phyloP scores from a whole-genome alignment of 1,284 basidiomycete genomes.

The Puccinia novopanici region DNA sequence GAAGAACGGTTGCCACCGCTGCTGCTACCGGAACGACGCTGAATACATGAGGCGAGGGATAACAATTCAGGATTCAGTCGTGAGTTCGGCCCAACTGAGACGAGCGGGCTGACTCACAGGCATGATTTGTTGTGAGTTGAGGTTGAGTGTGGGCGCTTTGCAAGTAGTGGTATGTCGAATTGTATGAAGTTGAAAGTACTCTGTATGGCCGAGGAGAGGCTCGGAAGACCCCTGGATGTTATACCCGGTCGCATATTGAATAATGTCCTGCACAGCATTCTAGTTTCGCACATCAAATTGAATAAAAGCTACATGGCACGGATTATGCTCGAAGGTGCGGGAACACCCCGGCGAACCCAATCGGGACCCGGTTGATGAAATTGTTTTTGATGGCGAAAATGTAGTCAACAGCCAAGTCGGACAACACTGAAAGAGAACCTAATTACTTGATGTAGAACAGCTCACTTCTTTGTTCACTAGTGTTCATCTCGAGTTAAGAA shows the following conservation, averaged over 20 bases:
- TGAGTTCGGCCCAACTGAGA: background rate
- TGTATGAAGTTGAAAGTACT: background rate
- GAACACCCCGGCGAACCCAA: background rate
- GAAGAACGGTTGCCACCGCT: constrained; percentile 39
- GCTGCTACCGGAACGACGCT: constrained; percentile 44
- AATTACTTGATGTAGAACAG: too few species aligned
- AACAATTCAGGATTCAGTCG: background rate
- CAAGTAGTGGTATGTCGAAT: background rate
- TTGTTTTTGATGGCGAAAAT: too few species aligned
- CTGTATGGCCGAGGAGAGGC: background rate
- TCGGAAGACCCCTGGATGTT: background rate
- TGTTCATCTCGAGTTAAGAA: too few species aligned
- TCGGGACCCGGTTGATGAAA: background rate
- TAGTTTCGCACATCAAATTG: constrained; percentile 3
- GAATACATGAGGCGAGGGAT: background rate
- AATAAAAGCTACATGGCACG: background rate
- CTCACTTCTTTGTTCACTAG: too few species aligned
- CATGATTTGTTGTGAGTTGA: background rate
- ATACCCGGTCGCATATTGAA: background rate
- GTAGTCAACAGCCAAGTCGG: too few species aligned
- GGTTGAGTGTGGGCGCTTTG: background rate
- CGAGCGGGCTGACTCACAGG: constrained; percentile 2
- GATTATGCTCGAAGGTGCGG: background rate
- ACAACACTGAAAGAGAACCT: too few species aligned
- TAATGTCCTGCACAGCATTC: background rate